phyloP scores from a whole-genome alignment of 306 rosid genomes.

The Purshia tridentata region DNA sequence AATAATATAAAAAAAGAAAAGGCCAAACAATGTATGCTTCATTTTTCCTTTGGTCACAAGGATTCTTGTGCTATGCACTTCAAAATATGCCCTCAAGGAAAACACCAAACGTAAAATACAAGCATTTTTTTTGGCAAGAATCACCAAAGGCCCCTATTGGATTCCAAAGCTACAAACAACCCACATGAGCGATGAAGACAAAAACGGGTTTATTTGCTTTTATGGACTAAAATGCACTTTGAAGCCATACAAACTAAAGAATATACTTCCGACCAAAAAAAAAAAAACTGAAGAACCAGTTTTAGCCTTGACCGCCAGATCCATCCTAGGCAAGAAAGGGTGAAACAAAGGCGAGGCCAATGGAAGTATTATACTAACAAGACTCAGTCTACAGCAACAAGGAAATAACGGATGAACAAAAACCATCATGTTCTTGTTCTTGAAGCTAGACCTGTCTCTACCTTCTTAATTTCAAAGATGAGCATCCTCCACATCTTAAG shows the following conservation, averaged over 20 bases:
- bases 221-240: background rate
- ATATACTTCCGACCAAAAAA: background rate
- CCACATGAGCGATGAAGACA: background rate
- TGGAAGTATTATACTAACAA: background rate
- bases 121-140: conserved; percentile 2
- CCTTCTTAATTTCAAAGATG: conserved; percentile 96
- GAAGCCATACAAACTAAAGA: conserved; percentile 17
- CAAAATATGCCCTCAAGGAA: background rate
- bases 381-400: background rate
- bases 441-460: conserved; percentile 76
- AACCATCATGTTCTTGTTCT: conserved; percentile 48
- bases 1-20: too few relatives aligned
- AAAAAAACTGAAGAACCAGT: background rate
- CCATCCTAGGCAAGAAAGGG: background rate
- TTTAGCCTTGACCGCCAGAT: conserved; percentile 4
- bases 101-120: background rate
- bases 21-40: too few relatives aligned
- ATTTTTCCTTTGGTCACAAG: background rate
- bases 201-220: conserved; percentile 22
- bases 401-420: background rate
- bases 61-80: background rate
- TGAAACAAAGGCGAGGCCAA: background rate
- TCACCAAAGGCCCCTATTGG: background rate
- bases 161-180: conserved; percentile 10
- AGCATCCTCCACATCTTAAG: conserved; percentile 99